Conservation (phyloP, 163 green algal genomes). For the Scenedesmus sp. region DNA sequence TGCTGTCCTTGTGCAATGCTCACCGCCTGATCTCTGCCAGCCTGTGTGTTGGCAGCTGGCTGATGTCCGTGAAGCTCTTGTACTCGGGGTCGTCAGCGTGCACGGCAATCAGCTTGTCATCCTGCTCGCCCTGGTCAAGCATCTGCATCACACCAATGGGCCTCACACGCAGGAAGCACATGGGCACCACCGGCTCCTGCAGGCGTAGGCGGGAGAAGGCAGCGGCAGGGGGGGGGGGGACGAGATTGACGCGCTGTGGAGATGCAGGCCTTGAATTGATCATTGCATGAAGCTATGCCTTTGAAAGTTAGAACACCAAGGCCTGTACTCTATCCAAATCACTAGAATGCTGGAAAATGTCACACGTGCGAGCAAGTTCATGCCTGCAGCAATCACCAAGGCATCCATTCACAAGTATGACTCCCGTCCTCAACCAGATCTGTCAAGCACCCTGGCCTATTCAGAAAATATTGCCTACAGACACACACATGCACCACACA, state of each 20-base stretch:
- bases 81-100: constrained; percentile 97
- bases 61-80: constrained; percentile 92
- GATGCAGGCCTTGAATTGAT: no score
- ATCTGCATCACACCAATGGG: constrained; percentile 98
- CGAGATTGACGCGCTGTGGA: no score
- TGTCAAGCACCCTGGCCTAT: not conserved
- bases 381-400: not conserved
- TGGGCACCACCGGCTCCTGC: constrained; percentile 91
- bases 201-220: constrained; percentile 30
- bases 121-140: constrained; percentile 88
- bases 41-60: constrained; percentile 90
- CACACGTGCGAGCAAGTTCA: no score
- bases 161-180: constrained; percentile 92
- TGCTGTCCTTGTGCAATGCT: not conserved
- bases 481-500: no score
- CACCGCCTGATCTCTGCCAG: constrained; percentile 92
- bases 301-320: no score
- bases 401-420: not conserved
- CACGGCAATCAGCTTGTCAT: constrained; percentile 89
- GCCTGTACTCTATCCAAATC: no score
- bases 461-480: no score
- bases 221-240: not conserved
- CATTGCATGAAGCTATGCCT: no score
- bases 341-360: no score
- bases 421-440: not conserved